A percentile compares a stretch with the other conserved stretches of the same genome.
phyloP scores from a whole-genome alignment of 768 basidiomycete species.

The Rhodotorula taiwanensis region DNA sequence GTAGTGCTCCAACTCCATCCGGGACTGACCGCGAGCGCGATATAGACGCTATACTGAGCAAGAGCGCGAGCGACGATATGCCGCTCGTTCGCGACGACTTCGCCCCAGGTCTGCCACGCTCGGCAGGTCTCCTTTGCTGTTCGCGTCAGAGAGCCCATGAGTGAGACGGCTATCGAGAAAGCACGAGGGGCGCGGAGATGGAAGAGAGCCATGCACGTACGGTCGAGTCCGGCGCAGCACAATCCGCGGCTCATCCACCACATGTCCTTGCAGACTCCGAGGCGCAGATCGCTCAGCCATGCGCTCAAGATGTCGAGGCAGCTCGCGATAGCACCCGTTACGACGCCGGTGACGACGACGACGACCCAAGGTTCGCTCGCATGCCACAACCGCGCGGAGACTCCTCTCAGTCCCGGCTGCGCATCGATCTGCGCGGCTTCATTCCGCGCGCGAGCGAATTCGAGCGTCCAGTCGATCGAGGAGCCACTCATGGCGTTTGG shows the following conservation, averaged over 20 bases:
- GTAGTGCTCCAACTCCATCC: not conserved
- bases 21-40: constrained; percentile 25
- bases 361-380: constrained; percentile 30
- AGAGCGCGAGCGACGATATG: constrained; percentile 14
- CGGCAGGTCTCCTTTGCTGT: constrained; percentile 32
- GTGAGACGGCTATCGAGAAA: not conserved
- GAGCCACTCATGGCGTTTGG: not conserved
- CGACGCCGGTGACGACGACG: constrained; percentile 35
- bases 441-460: constrained; percentile 14
- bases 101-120: constrained; percentile 35
- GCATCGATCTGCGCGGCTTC: not conserved
- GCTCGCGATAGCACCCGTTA: constrained; percentile 34
- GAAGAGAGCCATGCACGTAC: constrained; percentile 22
- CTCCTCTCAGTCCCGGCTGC: not conserved
- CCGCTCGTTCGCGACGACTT: constrained; percentile 12
- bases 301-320: constrained; percentile 36
- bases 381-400: constrained; percentile 21
- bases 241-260: constrained; percentile 38
- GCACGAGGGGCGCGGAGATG: not conserved
- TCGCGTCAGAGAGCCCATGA: too few relatives aligned
- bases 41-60: constrained; percentile 37
- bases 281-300: constrained; percentile 38
- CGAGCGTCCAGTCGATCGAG: constrained; percentile 30
- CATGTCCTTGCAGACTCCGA: constrained; percentile 36
- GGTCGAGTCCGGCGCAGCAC: constrained; percentile 39